Evolutionary conservation across 352 stramenopile species (phyloP).

Genomic region (Thraustotheca clavata): DNA sequence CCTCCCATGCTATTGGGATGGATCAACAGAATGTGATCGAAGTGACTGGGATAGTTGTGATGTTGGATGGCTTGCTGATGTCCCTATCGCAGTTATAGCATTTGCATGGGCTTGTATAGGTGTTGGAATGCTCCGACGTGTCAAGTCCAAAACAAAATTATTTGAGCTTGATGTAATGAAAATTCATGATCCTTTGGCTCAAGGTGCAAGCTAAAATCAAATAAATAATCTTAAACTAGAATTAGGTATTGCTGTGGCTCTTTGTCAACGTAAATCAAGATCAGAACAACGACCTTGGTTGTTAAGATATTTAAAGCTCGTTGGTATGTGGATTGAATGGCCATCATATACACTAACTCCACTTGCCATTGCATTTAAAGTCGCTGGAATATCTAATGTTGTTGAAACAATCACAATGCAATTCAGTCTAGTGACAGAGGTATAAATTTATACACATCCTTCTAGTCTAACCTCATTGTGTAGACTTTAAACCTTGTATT

Average conservation of each 20-base stretch:
- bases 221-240: background rate
- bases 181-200: slow-evolving; percentile 15
- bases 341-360: slow-evolving; percentile 13
- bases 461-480: background rate
- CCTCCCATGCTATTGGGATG: background rate
- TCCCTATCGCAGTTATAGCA: background rate
- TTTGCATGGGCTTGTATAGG: background rate
- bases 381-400: background rate
- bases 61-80: background rate
- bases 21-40: background rate
- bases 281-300: background rate
- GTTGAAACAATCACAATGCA: background rate
- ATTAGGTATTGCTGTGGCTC: slow-evolving; percentile 11
- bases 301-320: slow-evolving; percentile 12
- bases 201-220: background rate
- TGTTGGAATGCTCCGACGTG: background rate
- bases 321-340: slow-evolving; percentile 18
- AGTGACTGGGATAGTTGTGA: background rate
- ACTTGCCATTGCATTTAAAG: slow-evolving; percentile 19
- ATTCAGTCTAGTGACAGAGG: background rate
- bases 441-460: background rate
- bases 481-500: background rate
- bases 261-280: slow-evolving; percentile 11
- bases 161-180: background rate
- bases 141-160: background rate